A percentile compares a stretch with the other conserved stretches of the same genome.
phyloP scores from a whole-genome alignment of 345 rosid genomes.

The Cochlearia excelsa region DNA sequence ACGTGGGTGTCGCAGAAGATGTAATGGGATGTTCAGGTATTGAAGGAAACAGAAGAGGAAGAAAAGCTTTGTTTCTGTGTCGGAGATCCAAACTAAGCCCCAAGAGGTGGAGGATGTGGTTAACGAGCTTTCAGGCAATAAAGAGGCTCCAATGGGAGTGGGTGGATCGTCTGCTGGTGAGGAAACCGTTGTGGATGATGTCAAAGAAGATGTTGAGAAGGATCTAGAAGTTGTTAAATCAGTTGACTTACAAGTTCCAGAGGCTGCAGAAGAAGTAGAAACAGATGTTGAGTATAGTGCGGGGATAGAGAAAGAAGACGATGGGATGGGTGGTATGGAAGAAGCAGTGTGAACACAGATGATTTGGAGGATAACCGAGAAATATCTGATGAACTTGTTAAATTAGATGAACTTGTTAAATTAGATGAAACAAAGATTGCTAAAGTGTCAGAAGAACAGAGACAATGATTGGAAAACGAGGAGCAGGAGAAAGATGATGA shows the following conservation, averaged over 20 bases:
- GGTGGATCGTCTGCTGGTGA: slow-evolving; percentile 17
- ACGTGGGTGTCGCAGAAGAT: slow-evolving; percentile 19
- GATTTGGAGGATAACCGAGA: slow-evolving; percentile 24
- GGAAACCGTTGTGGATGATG: slow-evolving; percentile 23
- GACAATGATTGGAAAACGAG: slow-evolving; percentile 20
- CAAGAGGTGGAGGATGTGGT: slow-evolving; percentile 28
- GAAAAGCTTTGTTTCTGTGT: slow-evolving; percentile 19
- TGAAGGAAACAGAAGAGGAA: slow-evolving; percentile 22
- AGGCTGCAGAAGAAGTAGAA: slow-evolving; percentile 28
- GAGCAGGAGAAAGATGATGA: slow-evolving; percentile 30
- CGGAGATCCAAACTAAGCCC: slow-evolving; percentile 20
- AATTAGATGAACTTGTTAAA: slow-evolving; percentile 27
- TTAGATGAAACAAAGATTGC: slow-evolving; percentile 30
- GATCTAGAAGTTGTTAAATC: slow-evolving; percentile 21
- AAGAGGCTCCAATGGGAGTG: slow-evolving; percentile 11
- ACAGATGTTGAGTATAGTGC: slow-evolving; percentile 3
- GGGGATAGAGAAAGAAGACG: slow-evolving; percentile 29
- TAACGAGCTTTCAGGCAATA: slow-evolving; percentile 10
- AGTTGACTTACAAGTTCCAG: slow-evolving; percentile 20
- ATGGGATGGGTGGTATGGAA: slow-evolving; percentile 21
- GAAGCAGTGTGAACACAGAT: slow-evolving; percentile 14
- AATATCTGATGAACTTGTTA: slow-evolving; percentile 19
- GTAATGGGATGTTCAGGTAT: slow-evolving; percentile 17
- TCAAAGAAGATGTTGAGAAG: slow-evolving; percentile 27
- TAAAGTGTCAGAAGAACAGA: slow-evolving; percentile 30